These are phyloP conservation scores for Syzygium aqueum DNA, from an alignment of 345 rosid genomes.

Conservation along the genomic window DNA sequence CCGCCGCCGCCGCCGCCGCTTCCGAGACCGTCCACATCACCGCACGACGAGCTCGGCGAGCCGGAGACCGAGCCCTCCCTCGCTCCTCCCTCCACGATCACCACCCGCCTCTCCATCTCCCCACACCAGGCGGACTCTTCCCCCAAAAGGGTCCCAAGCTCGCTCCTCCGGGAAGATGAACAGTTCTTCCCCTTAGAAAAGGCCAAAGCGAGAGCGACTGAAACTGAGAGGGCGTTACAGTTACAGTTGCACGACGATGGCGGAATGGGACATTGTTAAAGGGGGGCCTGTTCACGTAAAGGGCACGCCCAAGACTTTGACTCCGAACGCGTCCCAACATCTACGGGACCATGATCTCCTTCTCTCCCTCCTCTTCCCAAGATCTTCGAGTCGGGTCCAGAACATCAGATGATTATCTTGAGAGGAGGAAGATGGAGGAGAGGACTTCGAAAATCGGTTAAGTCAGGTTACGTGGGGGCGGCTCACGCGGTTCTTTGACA, in stretches of 20 bases:
- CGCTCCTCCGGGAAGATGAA: background rate
- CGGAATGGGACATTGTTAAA: background rate
- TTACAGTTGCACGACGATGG: background rate
- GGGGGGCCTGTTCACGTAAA: background rate
- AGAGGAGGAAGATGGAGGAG: background rate
- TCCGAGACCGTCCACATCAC: background rate
- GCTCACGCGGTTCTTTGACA: slow-evolving; percentile 34
- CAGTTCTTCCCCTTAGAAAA: background rate
- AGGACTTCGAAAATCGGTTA: slow-evolving; percentile 16
- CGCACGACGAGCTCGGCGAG: background rate
- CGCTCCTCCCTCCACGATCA: background rate
- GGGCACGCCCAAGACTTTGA: background rate
- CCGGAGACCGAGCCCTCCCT: background rate
- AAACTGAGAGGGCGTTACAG: background rate
- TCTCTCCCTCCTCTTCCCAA: background rate
- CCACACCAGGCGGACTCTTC: background rate
- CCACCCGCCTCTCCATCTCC: background rate
- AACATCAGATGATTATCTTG: background rate
- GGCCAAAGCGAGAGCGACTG: too few species aligned
- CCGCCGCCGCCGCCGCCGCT: background rate
- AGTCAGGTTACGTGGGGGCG: background rate
- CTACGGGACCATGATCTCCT: background rate
- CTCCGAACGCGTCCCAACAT: background rate
- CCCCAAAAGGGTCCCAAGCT: background rate
- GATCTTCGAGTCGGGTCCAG: background rate